These are phyloP conservation scores for Mycena galericulata DNA, from an alignment of 768 basidiomycete genomes.

Conservation along the genomic window DNA sequence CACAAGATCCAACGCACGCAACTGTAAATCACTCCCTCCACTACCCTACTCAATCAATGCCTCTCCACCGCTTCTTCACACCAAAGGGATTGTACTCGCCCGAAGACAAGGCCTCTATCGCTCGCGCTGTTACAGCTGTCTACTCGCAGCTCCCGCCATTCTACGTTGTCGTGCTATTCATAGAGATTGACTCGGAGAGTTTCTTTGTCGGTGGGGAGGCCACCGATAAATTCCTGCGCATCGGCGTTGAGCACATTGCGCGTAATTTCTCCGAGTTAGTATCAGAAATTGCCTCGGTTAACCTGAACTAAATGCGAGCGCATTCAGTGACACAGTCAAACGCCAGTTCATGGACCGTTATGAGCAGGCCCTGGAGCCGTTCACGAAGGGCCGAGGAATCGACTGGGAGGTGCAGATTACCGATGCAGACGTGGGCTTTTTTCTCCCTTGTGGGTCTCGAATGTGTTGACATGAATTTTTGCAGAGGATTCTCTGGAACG, in stretches of 20 bases:
- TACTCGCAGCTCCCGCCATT: conserved; percentile 37
- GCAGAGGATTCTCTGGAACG: conserved; percentile 30
- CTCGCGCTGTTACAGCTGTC: conserved; percentile 34
- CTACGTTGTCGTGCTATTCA: conserved; percentile 41
- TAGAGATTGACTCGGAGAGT: conserved; percentile 36
- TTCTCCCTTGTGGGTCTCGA: background rate
- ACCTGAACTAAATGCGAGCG: background rate
- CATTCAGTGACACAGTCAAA: conserved; percentile 10
- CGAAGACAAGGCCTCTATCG: conserved; percentile 38
- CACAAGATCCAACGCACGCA: background rate
- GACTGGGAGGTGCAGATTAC: conserved; percentile 35
- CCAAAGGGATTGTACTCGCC: conserved; percentile 38
- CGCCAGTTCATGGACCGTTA: conserved; percentile 29
- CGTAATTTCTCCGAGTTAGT: conserved; percentile 33
- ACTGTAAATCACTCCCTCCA: background rate
- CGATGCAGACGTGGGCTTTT: conserved; percentile 27
- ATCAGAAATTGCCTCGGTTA: too few species aligned
- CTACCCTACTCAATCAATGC: conserved; percentile 34
- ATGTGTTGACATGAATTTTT: background rate
- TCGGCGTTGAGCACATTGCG: conserved; percentile 38
- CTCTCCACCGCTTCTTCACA: conserved; percentile 41
- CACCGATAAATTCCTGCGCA: conserved; percentile 32
- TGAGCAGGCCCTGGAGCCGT: conserved; percentile 27
- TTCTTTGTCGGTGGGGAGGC: conserved; percentile 39
- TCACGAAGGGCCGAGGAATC: conserved; percentile 29